Evolutionary conservation across 768 basidiomycete species (phyloP), one percentile per base, ranked within the genome.

Genomic region (Boletus edulis): DNA sequence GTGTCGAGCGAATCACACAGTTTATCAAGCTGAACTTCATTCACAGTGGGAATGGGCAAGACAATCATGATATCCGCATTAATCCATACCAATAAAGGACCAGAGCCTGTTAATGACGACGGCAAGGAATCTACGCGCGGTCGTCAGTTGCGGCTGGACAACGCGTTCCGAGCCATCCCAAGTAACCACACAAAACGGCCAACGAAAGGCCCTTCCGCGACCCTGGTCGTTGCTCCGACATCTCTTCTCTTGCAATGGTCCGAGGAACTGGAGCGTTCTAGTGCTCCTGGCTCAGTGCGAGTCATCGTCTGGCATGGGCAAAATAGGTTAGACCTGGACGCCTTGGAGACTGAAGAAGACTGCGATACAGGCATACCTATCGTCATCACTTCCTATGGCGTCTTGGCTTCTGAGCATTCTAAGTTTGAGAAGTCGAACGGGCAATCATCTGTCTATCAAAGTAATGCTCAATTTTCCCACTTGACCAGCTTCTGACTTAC

Each of bases 361-460:
- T 65, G 69, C 29, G 72, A 76, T 53, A 69, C 68, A n/a, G 73
- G 76, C 11, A 80, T 90, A 52, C 85, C 87, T 51, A 81, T 96
- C n/a, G 78, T 98, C 29, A 81, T 98, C 50, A 98, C 94, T 0
- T 94, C 90, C 22, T 98, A 98, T 62, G 95, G 95, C 0, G 87
- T 89, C 13, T 73, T 98, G 32, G 86, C 84, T n/a, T 93, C 91
- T 20, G 95, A 98, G 65, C 91, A 89, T 63, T 80, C 84, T 1
- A 89, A 86, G 67, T 73, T 77, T 52, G 83, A 85, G 58, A 86
- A 82, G 62, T 74, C 79, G n/a, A 65, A 52, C 18, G 59, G 67
- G 2, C 72, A 71, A 44, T 85, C 86, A 4, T 79, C 86, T 0
- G 73, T 91, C 4, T 94, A 89, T 65, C 86, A 92, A 66, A 79